Conservation (phyloP, 352 stramenopile species). For the Phytophthora capsici region DNA sequence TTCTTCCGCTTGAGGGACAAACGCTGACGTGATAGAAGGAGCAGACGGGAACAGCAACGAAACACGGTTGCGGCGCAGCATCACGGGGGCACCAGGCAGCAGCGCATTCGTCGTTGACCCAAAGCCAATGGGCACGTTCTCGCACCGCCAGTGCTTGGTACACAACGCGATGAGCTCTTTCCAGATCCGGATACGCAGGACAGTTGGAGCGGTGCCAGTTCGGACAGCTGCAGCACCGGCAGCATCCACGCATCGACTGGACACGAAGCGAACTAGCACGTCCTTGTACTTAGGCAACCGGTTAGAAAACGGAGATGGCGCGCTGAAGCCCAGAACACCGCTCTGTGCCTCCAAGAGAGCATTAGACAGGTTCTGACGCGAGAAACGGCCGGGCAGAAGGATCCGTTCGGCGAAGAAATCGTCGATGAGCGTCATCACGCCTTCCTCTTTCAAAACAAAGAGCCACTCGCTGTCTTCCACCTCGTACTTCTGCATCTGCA, state of each 20-base stretch:
- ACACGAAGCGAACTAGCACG: slow-evolving; percentile 60
- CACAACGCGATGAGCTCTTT: slow-evolving; percentile 72
- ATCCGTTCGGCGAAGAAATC: slow-evolving; percentile 68
- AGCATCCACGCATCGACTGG: slow-evolving; percentile 40
- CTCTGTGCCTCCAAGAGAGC: slow-evolving; percentile 54
- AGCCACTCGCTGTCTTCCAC: slow-evolving; percentile 60
- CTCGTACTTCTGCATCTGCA: slow-evolving; percentile 74
- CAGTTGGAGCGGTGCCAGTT: slow-evolving; percentile 29
- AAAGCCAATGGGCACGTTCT: slow-evolving; percentile 78
- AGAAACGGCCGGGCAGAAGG: slow-evolving; percentile 71
- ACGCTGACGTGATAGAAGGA: slow-evolving; percentile 52
- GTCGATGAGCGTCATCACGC: slow-evolving; percentile 48
- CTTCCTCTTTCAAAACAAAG: slow-evolving; percentile 60
- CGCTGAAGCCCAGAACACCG: slow-evolving; percentile 34
- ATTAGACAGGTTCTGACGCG: slow-evolving; percentile 67
- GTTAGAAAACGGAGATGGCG: slow-evolving; percentile 36
- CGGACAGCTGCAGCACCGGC: slow-evolving; percentile 19
- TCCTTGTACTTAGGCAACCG: slow-evolving; percentile 74
- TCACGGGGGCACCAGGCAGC: slow-evolving; percentile 60
- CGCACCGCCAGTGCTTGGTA: slow-evolving; percentile 72
- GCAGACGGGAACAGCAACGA: slow-evolving; percentile 71
- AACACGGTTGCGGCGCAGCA: slow-evolving; percentile 73
- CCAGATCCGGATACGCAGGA: slow-evolving; percentile 64
- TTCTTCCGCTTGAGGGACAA: slow-evolving; percentile 43
- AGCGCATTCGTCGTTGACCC: slow-evolving; percentile 49